Evolutionary conservation across 495 filamentous ascomycete species (phyloP), one percentile per base, ranked within the genome.

Genomic region (Collariella sp.): DNA sequence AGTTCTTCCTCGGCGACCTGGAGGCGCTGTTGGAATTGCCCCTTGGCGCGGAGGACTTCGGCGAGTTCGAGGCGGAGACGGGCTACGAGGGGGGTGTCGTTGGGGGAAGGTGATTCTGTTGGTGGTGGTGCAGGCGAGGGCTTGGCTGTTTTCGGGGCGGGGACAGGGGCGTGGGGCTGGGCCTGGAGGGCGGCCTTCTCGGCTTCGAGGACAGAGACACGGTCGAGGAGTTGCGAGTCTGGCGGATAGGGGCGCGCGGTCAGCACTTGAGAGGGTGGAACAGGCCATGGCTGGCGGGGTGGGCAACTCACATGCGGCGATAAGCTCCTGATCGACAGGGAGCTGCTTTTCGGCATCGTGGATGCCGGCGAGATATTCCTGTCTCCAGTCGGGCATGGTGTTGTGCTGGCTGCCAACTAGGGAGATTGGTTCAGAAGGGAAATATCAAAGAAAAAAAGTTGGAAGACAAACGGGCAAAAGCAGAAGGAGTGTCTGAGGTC

Each of bases 211-310:
- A 69, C 66, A 23, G 82, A 70, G 45, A 85, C 74, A 42, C 84
- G 80, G 69, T 88, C 85, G 46, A 81, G 81, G 20, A 91, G 80
- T 46, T 76, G 76, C 34, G 83, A 82, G 73, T 84, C 87, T 89
- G 57, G 16, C 9, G 22, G 38, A 41, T 22, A 18, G 34, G 12
- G 12, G 20, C 44, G 23, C 15, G 38, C 33, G 46, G 59, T 63
- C 46, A 67, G 64, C n/a, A n/a, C 18, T 45, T 54, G 13, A 35
- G 29, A 50, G 5, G 26, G 26, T 31, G 5, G 4, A 31, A 40
- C n/a, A 41, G 22, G 20, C 15, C 15, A 16, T 12, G 24, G 13
- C 12, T 35, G 46, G 38, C 22, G 36, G 55, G 58, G 50, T 33
- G 26, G 29, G 34, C 7, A 7, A 64, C 74, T 57, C 23, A 77